Base-by-base conservation (phyloP, 768 basidiomycete genomes). In the Leccinum subgranulosum region DNA sequence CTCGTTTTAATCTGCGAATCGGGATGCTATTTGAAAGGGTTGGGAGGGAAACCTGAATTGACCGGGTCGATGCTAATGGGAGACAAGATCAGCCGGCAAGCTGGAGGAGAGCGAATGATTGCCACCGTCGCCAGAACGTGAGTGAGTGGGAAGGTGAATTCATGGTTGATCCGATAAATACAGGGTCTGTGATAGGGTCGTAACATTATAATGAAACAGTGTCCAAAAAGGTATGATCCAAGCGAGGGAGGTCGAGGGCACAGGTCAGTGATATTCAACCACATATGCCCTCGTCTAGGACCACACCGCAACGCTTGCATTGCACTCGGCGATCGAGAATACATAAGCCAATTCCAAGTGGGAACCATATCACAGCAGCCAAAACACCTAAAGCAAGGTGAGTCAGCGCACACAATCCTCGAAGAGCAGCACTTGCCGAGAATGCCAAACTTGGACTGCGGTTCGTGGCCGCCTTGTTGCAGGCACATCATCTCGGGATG, bases 301-400 rank as follows among this genome's bases (percentile, higher is more conserved):
- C 45, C 27, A 58, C 48, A 5, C 79, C 79, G 36, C 81, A 83
- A n/a, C 79, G 75, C 25, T 66, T 70, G 72, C 91, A 94, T 60
- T 77, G 79, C 28, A 89, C 86, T 51, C 78, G 75, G 46, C 87
- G 80, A 69, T 94, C 92, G 25, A 94, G 76, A 9, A 93, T 71
- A 65, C 92, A 94, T 6, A 88, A 74, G 2, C 84, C 89, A 39
- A 94, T 79, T 5, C 92, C 92, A 0, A 92, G 72, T 4, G 92
- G 92, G 75, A 94, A 94, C 91, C 90, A 93, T 58, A 93, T 75
- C 25, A 94, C 74, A 4, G 92, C 91, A 8, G 88, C 88, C n/a
- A 94, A 73, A 31, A 93, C 72, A 54, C 91, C 90, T 91, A 59
- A 33, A 51, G 39, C 25, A 8, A 21, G 27, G 50, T 57, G 45